phyloP scores from a whole-genome alignment of 148 eudicot genomes.

The Cornus florida region DNA sequence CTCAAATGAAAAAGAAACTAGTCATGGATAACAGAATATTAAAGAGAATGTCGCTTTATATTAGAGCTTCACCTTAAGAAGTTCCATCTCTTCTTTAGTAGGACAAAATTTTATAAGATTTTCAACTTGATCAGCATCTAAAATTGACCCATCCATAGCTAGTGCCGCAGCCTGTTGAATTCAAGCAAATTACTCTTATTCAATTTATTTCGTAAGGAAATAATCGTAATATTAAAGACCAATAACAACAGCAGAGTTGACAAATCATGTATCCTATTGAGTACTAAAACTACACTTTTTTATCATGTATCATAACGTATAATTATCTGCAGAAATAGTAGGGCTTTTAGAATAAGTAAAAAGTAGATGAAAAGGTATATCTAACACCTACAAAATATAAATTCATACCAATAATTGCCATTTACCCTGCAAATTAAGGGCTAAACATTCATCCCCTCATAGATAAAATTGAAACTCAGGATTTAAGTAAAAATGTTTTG shows the following conservation, averaged over 20 bases:
- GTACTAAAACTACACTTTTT: neutral
- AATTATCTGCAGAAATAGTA: neutral
- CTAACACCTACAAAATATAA: no score
- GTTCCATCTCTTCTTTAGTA: constrained; percentile 97
- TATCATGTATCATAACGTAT: neutral
- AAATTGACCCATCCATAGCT: constrained; percentile 85
- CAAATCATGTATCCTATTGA: neutral
- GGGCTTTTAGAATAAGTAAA: neutral
- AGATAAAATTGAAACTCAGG: neutral
- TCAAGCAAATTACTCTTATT: constrained; percentile 12
- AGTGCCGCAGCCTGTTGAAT: constrained; percentile 78
- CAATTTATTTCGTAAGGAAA: neutral
- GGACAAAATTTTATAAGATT: constrained; percentile 97
- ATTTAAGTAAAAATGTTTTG: neutral
- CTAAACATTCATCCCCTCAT: neutral
- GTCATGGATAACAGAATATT: neutral
- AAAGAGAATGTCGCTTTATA: constrained; percentile 5
- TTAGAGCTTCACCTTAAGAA: constrained; percentile 59
- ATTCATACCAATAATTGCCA: neutral
- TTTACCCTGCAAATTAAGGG: neutral
- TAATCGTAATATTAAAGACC: neutral
- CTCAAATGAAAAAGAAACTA: neutral
- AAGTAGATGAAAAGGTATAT: neutral
- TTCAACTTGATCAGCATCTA: constrained; percentile 99
- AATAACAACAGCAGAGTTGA: neutral